Evolutionary conservation across 2,329 filamentous ascomycete genomes (phyloP).

Genomic region (Eurotiales sp.): DNA sequence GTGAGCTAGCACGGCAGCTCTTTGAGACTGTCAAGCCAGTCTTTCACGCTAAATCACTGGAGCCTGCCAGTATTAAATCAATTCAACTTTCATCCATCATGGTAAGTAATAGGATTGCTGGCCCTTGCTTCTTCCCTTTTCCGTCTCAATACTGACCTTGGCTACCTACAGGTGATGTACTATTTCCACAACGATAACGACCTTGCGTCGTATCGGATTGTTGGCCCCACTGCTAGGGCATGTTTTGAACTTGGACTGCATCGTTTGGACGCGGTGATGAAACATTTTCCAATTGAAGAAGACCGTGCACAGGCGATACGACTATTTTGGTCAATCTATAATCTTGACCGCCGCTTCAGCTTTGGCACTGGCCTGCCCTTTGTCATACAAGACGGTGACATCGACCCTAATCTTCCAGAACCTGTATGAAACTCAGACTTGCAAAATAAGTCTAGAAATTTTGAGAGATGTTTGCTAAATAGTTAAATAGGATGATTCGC

Average conservation of each 20-base stretch:
- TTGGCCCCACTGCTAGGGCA: slow-evolving; percentile 75
- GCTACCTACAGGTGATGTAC: slow-evolving; percentile 58
- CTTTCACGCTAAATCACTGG: slow-evolving; percentile 62
- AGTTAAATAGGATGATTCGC: slow-evolving; percentile 34
- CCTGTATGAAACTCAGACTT: slow-evolving; percentile 61
- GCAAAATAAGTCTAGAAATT: background rate
- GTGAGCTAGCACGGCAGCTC: slow-evolving; percentile 66
- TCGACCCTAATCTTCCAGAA: slow-evolving; percentile 73
- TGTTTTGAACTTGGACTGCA: slow-evolving; percentile 82
- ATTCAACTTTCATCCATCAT: slow-evolving; percentile 56
- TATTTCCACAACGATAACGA: slow-evolving; percentile 85
- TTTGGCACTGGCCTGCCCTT: slow-evolving; percentile 87
- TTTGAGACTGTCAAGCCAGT: slow-evolving; percentile 72
- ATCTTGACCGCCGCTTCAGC: slow-evolving; percentile 81
- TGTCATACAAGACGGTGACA: slow-evolving; percentile 78
- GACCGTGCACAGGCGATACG: slow-evolving; percentile 66
- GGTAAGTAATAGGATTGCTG: slow-evolving; percentile 27
- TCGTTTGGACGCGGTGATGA: slow-evolving; percentile 67
- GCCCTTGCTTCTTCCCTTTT: too few species aligned
- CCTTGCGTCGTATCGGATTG: slow-evolving; percentile 78
- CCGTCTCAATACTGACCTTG: background rate
- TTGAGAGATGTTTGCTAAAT: background rate
- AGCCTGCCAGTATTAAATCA: slow-evolving; percentile 54
- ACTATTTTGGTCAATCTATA: slow-evolving; percentile 83
- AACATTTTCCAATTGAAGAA: slow-evolving; percentile 62